Base-by-base conservation (phyloP, 306 rosid species). In the Prunus mongolica region DNA sequence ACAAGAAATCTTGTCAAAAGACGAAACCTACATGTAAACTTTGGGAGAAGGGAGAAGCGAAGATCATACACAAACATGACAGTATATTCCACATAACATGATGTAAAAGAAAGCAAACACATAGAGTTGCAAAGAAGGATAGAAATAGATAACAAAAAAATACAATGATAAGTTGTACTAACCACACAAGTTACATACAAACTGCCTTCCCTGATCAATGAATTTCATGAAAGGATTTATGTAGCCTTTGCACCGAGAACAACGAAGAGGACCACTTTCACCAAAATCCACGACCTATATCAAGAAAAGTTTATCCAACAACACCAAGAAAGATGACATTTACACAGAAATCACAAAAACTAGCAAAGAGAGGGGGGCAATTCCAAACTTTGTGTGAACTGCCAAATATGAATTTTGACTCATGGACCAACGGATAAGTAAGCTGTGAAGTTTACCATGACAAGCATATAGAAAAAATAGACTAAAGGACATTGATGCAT, bases 231-330 rank as follows among this genome's bases (percentile, higher is more conserved):
- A 95, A 73, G 98, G 97, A 81, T 95, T 95, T 67, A 95, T 83
- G 79, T 95, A 95, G 72, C 92, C 96, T 88, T 92, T 95, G 94
- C 98, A 95, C 32, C 98, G 96, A 71, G 97, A 90, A 86, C 98
- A 92, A 71, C 98, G 97, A 54, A 95, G 91, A 67, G 98, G 98
- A 81, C 98, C 98, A 73, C 92, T 76, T 82, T 92, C 98, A 86
- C 96, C 98, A 85, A 95, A 90, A 83, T 95, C 98, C 69, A 92
- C 97, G 80, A 95, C 96, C 98, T 95, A 83, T 30, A 74, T 62
- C 72, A 69, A 76, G 30, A 58, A 71, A 64, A 54, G 68, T 28
- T 69, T 30, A 19, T 34, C 22, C 5, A 63, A 60, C 18, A 8
- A 41, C 22, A 57, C 8, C 15, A 7, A 54, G 8, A 50, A 12